Percentiles rank a stretch among this genome's conserved stretches.
phyloP scores from a whole-genome alignment of 768 basidiomycete species.

The Pleurotus pulmonarius region DNA sequence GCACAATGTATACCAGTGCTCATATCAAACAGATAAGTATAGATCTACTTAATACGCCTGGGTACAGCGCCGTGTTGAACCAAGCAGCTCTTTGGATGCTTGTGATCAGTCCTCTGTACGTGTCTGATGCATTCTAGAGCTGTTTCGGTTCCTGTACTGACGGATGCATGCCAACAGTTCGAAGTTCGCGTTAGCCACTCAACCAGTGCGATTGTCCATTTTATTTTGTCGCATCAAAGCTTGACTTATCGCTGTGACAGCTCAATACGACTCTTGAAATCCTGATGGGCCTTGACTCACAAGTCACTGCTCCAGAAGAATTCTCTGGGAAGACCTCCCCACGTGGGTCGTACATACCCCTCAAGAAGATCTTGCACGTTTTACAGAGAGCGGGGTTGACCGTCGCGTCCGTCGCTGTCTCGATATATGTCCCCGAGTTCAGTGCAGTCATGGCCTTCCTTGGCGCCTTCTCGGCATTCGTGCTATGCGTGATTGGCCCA shows the following conservation, averaged over 20 bases:
- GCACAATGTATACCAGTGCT: neutral
- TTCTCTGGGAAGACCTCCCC: slow-evolving; percentile 27
- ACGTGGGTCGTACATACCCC: slow-evolving; percentile 21
- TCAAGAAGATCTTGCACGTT: slow-evolving; percentile 39
- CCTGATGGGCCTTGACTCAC: slow-evolving; percentile 59
- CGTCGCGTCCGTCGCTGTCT: slow-evolving; percentile 57
- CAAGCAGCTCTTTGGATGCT: slow-evolving; percentile 81
- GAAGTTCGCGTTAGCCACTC: slow-evolving; percentile 82
- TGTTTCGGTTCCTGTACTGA: neutral
- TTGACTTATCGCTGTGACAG: slow-evolving; percentile 27
- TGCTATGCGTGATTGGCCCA: slow-evolving; percentile 76
- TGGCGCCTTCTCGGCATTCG: slow-evolving; percentile 82
- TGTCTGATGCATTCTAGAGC: slow-evolving; percentile 9
- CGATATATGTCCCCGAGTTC: slow-evolving; percentile 78
- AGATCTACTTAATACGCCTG: slow-evolving; percentile 69
- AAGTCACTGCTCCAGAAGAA: slow-evolving; percentile 33
- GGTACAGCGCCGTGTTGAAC: slow-evolving; percentile 72
- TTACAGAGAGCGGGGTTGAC: slow-evolving; percentile 60
- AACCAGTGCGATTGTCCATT: slow-evolving; percentile 54
- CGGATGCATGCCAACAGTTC: slow-evolving; percentile 42
- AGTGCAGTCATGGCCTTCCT: slow-evolving; percentile 85
- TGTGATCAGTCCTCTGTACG: slow-evolving; percentile 72
- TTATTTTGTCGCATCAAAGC: neutral
- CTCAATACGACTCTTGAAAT: slow-evolving; percentile 82
- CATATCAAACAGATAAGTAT: slow-evolving; percentile 63